These are phyloP conservation scores for Mycena sp. DNA, from an alignment of 1,284 basidiomycete species.

Conservation along the genomic window DNA sequence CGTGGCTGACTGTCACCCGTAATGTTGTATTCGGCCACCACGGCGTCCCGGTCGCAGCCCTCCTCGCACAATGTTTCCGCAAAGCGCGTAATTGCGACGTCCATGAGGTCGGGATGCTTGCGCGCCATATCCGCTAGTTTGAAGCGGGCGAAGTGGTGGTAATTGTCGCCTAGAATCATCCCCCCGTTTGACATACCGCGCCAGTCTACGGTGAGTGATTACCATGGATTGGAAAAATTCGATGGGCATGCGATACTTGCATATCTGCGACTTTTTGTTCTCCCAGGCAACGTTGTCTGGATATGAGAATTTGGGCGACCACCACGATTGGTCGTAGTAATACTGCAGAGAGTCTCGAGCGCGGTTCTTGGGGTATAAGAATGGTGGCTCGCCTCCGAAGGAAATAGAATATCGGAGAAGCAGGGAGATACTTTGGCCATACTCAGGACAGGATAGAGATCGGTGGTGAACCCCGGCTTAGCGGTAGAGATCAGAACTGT, in stretches of 20 bases:
- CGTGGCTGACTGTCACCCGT: not conserved
- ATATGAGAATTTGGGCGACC: not conserved
- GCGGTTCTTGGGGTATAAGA: too few relatives aligned
- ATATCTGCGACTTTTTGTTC: too few relatives aligned
- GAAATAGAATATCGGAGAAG: conserved; percentile 6
- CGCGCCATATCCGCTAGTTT: not conserved
- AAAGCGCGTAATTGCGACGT: not conserved
- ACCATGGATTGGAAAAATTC: too few relatives aligned
- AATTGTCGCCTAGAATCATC: not conserved
- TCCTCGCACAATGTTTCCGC: too few relatives aligned
- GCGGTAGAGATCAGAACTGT: not conserved
- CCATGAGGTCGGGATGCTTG: not conserved
- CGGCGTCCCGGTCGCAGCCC: not conserved
- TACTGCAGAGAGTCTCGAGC: not conserved
- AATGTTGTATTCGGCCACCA: not conserved
- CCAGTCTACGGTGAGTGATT: not conserved
- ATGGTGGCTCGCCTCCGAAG: not conserved
- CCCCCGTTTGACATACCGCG: conserved; percentile 1
- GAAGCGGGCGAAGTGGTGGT: conserved; percentile 4
- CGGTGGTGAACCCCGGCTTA: not conserved
- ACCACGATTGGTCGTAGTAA: conserved; percentile 5
- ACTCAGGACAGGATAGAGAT: not conserved
- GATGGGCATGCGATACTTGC: too few relatives aligned
- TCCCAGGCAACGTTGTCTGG: not conserved
- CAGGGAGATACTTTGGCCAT: conserved; percentile 1